phyloP scores from a whole-genome alignment of 495 filamentous ascomycete genomes.

The Neurospora sp. region DNA sequence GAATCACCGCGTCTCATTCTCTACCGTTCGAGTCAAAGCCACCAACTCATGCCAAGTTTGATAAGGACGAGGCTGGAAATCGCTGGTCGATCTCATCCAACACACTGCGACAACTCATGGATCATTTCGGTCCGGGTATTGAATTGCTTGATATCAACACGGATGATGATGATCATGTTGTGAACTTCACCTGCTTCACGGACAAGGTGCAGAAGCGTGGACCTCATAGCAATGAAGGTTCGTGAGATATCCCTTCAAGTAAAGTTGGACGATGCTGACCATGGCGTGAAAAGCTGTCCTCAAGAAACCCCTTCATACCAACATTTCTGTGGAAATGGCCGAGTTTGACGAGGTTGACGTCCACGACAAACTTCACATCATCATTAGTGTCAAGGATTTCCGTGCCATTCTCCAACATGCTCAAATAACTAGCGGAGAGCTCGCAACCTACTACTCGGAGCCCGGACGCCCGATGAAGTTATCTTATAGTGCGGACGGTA shows the following conservation, averaged over 20 bases:
- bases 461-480: constrained; percentile 79
- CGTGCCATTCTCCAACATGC: constrained; percentile 83
- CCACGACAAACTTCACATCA: constrained; percentile 67
- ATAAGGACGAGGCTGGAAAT: constrained; percentile 57
- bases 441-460: constrained; percentile 70
- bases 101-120: constrained; percentile 72
- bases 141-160: constrained; percentile 85
- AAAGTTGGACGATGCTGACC: constrained; percentile 1
- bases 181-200: constrained; percentile 87
- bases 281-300: constrained; percentile 55
- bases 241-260: not conserved
- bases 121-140: constrained; percentile 83
- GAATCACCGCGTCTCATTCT: constrained; percentile 84
- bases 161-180: constrained; percentile 40
- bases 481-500: constrained; percentile 61
- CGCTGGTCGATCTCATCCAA: constrained; percentile 69
- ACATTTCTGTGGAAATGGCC: constrained; percentile 71
- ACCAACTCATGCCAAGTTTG: constrained; percentile 81
- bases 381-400: constrained; percentile 91
- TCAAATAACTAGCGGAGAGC: constrained; percentile 55
- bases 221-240: constrained; percentile 70
- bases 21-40: constrained; percentile 79
- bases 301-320: constrained; percentile 89
- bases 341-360: constrained; percentile 81
- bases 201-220: constrained; percentile 57